Percentiles rank a stretch among this genome's conserved stretches.
Evolutionary conservation across 306 rosid species (phyloP).

Genomic region (Dalbergia oliveri): DNA sequence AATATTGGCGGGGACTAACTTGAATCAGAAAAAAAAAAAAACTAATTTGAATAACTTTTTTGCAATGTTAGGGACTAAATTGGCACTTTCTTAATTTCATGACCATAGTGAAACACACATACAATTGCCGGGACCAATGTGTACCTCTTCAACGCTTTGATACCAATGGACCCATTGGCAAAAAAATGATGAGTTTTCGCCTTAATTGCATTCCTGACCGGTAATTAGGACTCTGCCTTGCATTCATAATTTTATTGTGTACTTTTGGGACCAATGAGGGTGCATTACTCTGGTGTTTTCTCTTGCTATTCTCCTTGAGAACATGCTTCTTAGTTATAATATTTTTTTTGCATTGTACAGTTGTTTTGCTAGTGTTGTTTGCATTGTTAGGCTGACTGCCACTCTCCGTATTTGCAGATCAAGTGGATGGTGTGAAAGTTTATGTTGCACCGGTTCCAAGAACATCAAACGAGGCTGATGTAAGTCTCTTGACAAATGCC

Average conservation of each 20-base stretch:
- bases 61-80: too few species aligned
- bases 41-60: too few species aligned
- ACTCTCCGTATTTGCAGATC: conserved; percentile 55
- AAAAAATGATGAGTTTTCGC: neutral
- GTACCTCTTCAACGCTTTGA: neutral
- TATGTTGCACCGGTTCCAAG: conserved; percentile 85
- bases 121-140: too few species aligned
- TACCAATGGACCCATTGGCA: neutral
- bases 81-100: too few species aligned
- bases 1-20: too few species aligned
- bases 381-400: neutral
- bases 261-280: neutral
- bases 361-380: neutral
- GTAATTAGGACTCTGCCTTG: conserved; percentile 2
- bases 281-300: neutral
- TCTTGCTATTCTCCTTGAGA: conserved; percentile 1
- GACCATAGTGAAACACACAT: too few species aligned
- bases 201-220: neutral
- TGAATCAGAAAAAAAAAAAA: too few species aligned
- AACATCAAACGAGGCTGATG: conserved; percentile 70
- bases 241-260: neutral
- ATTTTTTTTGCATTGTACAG: neutral
- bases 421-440: conserved; percentile 64
- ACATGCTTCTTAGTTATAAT: neutral
- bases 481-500: conserved; percentile 49